Base-by-base conservation (phyloP, 2,329 filamentous ascomycete species). In the Cryphonectria parasitica region DNA sequence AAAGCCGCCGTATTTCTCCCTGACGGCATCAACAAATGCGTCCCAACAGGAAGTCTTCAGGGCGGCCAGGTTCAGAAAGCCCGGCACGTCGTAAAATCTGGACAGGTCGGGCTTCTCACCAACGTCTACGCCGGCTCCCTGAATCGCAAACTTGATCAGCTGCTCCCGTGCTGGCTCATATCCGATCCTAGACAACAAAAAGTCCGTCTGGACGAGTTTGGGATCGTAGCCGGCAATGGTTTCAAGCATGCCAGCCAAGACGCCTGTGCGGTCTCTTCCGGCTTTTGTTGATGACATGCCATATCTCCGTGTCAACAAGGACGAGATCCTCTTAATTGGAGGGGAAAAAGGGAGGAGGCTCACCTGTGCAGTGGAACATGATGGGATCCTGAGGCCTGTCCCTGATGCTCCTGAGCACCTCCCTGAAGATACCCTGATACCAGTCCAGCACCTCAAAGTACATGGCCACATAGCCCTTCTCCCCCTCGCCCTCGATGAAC, bases 341-440 rank as follows among this genome's bases (percentile, higher is more conserved):
- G 60, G 58, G 15, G 34, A 13, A 10, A n/a, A 6, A 10, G 13
- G 22, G n/a, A 34, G 1, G 13, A 61, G n/a, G 77, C 81, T 74
- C 74, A 86, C 86, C 86, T 11, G 83, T 87, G 75, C 86, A 89
- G 75, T 89, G 87, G 56, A 88, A 83, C 64, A 88, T 72, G 71
- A 87, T 81, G 22, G 82, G 80, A 75, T 85, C 81, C 0, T 75
- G 70, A 10, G 82, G 82, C 15, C 79, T 77, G 72, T 88, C 85
- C 65, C 83, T 78, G 13, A 88, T 78, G 70, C 84, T 83, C 75
- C 85, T 80, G 36, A 88, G 78, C 7, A 88, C 78, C 8, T 80
- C 80, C 54, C 76, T 80, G 74, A 86, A 82, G 28, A 78, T 80
- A 8, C 79, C 79, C 67, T 69, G 74, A 75, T 87, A 87, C 22